These are phyloP conservation scores for Fusarium nisikadoi DNA, from an alignment of 2,329 filamentous ascomycete species.

Conservation along the genomic window DNA sequence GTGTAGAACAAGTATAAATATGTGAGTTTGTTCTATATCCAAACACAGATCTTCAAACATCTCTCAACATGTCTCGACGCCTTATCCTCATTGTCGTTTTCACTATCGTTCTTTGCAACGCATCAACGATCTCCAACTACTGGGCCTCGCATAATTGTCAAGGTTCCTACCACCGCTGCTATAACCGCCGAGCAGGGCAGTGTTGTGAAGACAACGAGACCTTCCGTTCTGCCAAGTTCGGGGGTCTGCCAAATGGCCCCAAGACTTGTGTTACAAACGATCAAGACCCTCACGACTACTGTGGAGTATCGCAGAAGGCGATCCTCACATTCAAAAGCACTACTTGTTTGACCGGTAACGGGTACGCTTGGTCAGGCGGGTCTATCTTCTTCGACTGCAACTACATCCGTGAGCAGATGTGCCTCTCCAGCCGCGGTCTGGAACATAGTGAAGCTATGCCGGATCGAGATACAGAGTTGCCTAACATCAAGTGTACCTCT, in stretches of 20 bases:
- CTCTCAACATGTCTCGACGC: background rate
- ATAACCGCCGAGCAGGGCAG: background rate
- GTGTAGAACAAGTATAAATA: background rate
- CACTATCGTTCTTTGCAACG: background rate
- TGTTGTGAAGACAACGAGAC: background rate
- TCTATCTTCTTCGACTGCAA: background rate
- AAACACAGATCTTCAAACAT: background rate
- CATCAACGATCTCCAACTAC: background rate
- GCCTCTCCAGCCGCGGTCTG: background rate
- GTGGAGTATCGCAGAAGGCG: background rate
- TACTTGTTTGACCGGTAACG: background rate
- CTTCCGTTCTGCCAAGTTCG: background rate
- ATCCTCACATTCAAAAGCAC: background rate
- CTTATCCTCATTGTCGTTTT: background rate
- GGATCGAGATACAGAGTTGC: background rate
- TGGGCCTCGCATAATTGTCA: background rate
- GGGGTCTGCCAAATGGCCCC: background rate
- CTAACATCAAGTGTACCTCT: background rate
- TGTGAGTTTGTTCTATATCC: accelerated
- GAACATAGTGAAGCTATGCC: background rate
- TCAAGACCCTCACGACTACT: background rate
- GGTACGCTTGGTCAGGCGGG: background rate
- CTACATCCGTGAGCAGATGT: background rate
- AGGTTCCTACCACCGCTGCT: background rate
- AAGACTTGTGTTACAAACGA: background rate